These are phyloP conservation scores for Laetiporus sulphureus DNA, from an alignment of 1,284 basidiomycete genomes.

Conservation along the genomic window DNA sequence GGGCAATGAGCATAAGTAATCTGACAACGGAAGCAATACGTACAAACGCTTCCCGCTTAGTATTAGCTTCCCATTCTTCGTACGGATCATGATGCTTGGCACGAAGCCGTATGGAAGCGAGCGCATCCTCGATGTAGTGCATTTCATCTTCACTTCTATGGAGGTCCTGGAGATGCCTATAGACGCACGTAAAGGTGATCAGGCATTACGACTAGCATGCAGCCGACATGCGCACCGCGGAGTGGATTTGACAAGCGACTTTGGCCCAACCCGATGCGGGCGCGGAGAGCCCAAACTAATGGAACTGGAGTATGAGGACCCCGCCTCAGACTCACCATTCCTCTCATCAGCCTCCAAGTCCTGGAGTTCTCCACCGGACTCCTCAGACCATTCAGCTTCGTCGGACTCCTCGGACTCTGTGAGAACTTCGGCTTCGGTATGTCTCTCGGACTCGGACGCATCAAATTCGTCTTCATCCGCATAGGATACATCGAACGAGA, in stretches of 20 bases:
- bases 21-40: constrained; percentile 21
- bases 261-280: background rate
- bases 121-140: constrained; percentile 54
- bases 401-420: too few species aligned
- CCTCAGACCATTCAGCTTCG: too few species aligned
- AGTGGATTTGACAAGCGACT: background rate
- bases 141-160: constrained; percentile 36
- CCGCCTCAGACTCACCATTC: too few species aligned
- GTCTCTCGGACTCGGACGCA: too few species aligned
- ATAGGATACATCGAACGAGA: too few species aligned
- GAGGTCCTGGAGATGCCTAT: constrained; percentile 15
- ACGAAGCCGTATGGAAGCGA: constrained; percentile 62
- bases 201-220: constrained; percentile 25
- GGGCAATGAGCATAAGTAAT: background rate
- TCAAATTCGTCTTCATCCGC: too few species aligned
- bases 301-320: too few species aligned
- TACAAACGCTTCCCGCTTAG: constrained; percentile 65
- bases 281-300: too few species aligned
- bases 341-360: too few species aligned
- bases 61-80: constrained; percentile 70
- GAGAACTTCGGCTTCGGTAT: too few species aligned
- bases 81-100: constrained; percentile 66
- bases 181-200: background rate
- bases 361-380: too few species aligned
- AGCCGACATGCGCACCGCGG: background rate